A percentile compares a stretch with the other conserved stretches of the same genome.
Conservation (phyloP, 352 stramenopile genomes). For the Phytophthora cryptogea region DNA sequence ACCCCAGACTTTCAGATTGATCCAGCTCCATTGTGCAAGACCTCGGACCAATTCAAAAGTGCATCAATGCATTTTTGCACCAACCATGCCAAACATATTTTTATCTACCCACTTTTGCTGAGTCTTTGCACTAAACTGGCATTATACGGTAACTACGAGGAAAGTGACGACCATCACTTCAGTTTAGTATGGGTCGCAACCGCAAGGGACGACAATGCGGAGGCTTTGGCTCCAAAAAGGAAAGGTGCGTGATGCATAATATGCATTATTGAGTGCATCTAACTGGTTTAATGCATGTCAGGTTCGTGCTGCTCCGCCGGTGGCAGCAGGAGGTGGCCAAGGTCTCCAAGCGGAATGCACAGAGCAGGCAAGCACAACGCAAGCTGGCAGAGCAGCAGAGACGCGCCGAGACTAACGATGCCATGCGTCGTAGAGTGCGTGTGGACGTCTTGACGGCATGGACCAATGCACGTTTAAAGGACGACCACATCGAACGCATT, state of each 20-base stretch:
- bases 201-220: conserved; percentile 74
- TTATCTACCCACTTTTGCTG: conserved; percentile 16
- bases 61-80: too few species aligned
- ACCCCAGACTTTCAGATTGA: background rate
- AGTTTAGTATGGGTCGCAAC: conserved; percentile 61
- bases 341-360: conserved; percentile 43
- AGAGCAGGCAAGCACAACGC: conserved; percentile 55
- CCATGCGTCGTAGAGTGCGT: conserved; percentile 66
- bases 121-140: conserved; percentile 15
- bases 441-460: conserved; percentile 71
- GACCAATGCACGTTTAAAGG: conserved; percentile 73
- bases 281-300: conserved; percentile 17
- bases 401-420: conserved; percentile 42
- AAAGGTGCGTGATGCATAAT: conserved; percentile 36
- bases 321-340: conserved; percentile 71
- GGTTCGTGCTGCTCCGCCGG: conserved; percentile 62
- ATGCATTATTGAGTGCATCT: background rate
- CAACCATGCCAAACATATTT: conserved; percentile 2
- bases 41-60: conserved; percentile 4
- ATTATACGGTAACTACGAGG: conserved; percentile 2
- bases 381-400: conserved; percentile 43
- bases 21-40: conserved; percentile 9
- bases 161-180: conserved; percentile 11
- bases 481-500: conserved; percentile 75
- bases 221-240: conserved; percentile 74